Base-by-base conservation (phyloP, 306 rosid species). In the Sicyos baderoa region DNA sequence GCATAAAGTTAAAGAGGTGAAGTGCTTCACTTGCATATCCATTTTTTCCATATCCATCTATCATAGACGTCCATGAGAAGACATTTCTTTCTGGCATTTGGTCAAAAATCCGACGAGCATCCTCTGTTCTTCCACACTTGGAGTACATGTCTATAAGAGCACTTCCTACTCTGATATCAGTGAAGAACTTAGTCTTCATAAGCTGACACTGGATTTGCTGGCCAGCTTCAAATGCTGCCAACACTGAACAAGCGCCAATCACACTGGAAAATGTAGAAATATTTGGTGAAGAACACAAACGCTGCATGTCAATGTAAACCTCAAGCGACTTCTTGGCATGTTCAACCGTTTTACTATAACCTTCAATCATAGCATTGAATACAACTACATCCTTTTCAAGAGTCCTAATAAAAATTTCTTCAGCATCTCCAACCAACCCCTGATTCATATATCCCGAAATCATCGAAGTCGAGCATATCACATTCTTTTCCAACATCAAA, bases 311-410 rank as follows among this genome's bases (percentile, higher is more conserved):
- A 79, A 88, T 79, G 71, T 86, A 89, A 79, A 88, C 81, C 15
- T 86, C 45, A 40, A 93, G 68, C 18, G 98, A 86, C 79, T 65
- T 88, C 71, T 54, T 54, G 32, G 87, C 97, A 81, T 75, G 64
- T 57, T 86, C 87, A 19, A 74, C 48, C 11, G 83, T 68, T 84
- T 84, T 88, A 78, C 98, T 93, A 74, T 86, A 93, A 53, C 97
- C 98, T 80, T 93, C 98, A 61, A 93, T 84, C 97, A 89, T 93
- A 15, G 97, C 94, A 84, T 93, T 89, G 76, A 86, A 93, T 12
- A 82, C 91, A 51, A 93, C 98, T 9, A 85, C 56, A 73, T 89
- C 98, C 83, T 84, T 89, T 45, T 74, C 80, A 74, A 77, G 75
- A 1, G 98, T 79, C 71, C 79, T 83, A 60, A 50, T 57, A 47